These are phyloP conservation scores for Sanguinoderma infundibulare DNA, from an alignment of 1,284 basidiomycete genomes.

Conservation along the genomic window DNA sequence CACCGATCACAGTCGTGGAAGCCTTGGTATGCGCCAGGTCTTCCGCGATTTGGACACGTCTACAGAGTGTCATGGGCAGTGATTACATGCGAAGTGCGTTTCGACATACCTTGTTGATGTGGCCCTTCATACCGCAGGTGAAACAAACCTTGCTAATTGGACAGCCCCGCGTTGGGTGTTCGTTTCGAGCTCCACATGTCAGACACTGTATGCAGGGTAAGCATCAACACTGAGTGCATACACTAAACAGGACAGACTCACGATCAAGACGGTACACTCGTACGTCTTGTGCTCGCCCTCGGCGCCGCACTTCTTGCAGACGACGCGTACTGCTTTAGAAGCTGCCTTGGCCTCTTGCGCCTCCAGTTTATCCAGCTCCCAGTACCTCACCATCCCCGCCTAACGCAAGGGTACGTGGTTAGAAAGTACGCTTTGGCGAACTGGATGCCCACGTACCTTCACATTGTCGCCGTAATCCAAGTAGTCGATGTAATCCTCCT, in stretches of 20 bases:
- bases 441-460: conserved; percentile 45
- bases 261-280: conserved; percentile 70
- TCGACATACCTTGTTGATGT: conserved; percentile 69
- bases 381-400: conserved; percentile 62
- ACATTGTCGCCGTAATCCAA: conserved; percentile 68
- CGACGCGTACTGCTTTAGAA: conserved; percentile 46
- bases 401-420: conserved; percentile 4
- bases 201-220: conserved; percentile 62
- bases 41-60: conserved; percentile 77
- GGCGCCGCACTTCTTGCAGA: conserved; percentile 77
- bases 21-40: conserved; percentile 31
- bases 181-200: conserved; percentile 86
- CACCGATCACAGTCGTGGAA: conserved; percentile 76
- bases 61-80: conserved; percentile 33
- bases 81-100: not conserved
- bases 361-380: conserved; percentile 45
- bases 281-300: conserved; percentile 68
- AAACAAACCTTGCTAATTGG: conserved; percentile 87
- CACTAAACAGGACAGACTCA: conserved; percentile 40
- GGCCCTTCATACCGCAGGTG: conserved; percentile 86
- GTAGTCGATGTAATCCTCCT: conserved; percentile 73
- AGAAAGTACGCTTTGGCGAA: not conserved
- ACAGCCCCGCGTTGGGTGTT: conserved; percentile 83
- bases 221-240: conserved; percentile 5
- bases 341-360: conserved; percentile 41